Percentiles rank a stretch among this genome's conserved stretches.
phyloP scores from a whole-genome alignment of 306 rosid species.

The Vachellia pachyceras region DNA sequence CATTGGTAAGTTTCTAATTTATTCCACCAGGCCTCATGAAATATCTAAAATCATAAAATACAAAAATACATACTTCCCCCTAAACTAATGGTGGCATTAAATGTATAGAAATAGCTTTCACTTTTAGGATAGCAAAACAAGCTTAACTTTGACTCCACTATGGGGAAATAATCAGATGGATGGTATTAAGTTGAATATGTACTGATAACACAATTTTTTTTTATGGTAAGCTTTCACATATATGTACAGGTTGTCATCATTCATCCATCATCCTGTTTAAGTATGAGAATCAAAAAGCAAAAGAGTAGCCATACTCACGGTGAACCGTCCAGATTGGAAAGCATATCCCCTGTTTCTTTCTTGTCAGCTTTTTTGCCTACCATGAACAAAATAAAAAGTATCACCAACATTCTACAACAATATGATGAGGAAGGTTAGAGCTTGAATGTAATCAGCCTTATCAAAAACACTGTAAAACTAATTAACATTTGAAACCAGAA shows the following conservation, averaged over 20 bases:
- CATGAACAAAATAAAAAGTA: constrained; percentile 50
- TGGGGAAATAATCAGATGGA: constrained; percentile 2
- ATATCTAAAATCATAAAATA: constrained; percentile 17
- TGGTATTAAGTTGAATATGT: constrained; percentile 20
- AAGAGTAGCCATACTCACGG: constrained; percentile 70
- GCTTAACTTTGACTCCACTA: constrained; percentile 12
- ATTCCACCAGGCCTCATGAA: constrained; percentile 25
- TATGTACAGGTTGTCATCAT: background rate
- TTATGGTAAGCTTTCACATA: constrained; percentile 16
- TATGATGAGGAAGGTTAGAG: background rate
- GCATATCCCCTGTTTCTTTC: constrained; percentile 84
- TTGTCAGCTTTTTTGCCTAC: constrained; percentile 86
- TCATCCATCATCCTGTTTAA: too few relatives aligned
- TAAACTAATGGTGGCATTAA: constrained; percentile 14
- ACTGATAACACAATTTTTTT: background rate
- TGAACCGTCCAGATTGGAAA: constrained; percentile 85
- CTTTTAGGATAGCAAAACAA: background rate
- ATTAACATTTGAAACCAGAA: constrained; percentile 29
- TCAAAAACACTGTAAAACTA: background rate
- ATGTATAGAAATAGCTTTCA: background rate
- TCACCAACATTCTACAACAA: constrained; percentile 33
- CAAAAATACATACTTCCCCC: constrained; percentile 7
- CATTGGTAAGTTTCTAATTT: constrained; percentile 8
- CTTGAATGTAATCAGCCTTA: background rate
- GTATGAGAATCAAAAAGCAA: constrained; percentile 24